A percentile compares a stretch with the other conserved stretches of the same genome.
phyloP scores from a whole-genome alignment of 352 stramenopile species.

The Phytophthora parvispora region DNA sequence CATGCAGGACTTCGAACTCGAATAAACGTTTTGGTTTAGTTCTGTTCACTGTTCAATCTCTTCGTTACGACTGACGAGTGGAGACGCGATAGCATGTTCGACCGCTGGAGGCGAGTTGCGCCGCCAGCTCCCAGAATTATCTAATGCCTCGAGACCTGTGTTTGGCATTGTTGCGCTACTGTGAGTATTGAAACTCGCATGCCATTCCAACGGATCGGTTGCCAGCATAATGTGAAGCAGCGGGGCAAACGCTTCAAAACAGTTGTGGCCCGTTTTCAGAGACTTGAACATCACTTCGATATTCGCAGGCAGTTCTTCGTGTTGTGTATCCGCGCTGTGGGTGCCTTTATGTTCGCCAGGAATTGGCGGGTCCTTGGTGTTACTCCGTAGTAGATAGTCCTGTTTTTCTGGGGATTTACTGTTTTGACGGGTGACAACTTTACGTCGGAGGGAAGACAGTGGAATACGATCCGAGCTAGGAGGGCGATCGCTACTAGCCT shows the following conservation, averaged over 20 bases:
- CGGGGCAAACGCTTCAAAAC: slow-evolving; percentile 50
- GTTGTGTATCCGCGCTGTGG: not conserved
- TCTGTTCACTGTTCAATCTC: not conserved
- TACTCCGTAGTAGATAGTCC: not conserved
- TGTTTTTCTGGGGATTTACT: not conserved
- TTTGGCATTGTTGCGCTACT: not conserved
- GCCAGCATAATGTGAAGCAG: slow-evolving; percentile 51
- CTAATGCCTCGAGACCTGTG: not conserved
- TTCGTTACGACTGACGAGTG: not conserved
- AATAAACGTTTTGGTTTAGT: too few species aligned
- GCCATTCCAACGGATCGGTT: slow-evolving; percentile 36
- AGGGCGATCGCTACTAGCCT: not conserved
- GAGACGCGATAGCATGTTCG: not conserved
- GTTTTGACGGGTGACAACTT: not conserved
- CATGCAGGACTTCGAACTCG: too few species aligned
- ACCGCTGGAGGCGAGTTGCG: not conserved
- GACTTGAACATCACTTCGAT: slow-evolving; percentile 32
- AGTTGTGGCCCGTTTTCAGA: slow-evolving; percentile 35
- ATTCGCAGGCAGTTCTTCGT: slow-evolving; percentile 6
- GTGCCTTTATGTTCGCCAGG: not conserved
- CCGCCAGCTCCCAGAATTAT: not conserved
- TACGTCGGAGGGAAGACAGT: not conserved
- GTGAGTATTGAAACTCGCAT: slow-evolving; percentile 15
- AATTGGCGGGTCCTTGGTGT: not conserved
- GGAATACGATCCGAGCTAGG: not conserved